Conservation (phyloP, 768 basidiomycete species). For the Mycena albidolilacea region DNA sequence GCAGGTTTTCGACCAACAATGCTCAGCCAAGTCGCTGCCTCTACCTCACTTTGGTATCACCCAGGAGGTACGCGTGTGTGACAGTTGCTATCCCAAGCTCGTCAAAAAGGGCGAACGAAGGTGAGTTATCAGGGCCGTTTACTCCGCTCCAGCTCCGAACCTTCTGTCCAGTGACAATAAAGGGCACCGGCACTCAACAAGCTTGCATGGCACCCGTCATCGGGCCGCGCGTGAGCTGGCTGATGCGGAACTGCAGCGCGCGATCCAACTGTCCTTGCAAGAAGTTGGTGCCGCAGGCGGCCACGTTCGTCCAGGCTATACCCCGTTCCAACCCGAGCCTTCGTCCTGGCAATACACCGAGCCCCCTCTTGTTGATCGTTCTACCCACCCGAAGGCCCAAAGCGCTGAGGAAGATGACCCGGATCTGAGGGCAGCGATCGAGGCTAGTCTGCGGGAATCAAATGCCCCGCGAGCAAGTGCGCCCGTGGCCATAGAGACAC, state of each 20-base stretch:
- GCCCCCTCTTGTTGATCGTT: slow-evolving; percentile 77
- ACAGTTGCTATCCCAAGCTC: slow-evolving; percentile 88
- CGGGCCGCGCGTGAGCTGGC: slow-evolving; percentile 72
- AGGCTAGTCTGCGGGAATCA: slow-evolving; percentile 92
- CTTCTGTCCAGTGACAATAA: slow-evolving; percentile 59
- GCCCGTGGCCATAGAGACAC: slow-evolving; percentile 72
- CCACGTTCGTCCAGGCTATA: slow-evolving; percentile 73
- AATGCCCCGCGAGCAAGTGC: slow-evolving; percentile 85
- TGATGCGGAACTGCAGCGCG: slow-evolving; percentile 93
- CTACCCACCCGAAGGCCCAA: slow-evolving; percentile 56
- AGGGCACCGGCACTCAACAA: slow-evolving; percentile 68
- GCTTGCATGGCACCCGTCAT: slow-evolving; percentile 68
- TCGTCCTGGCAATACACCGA: slow-evolving; percentile 74
- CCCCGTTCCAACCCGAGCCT: slow-evolving; percentile 72
- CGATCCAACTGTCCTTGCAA: slow-evolving; percentile 91
- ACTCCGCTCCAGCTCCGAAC: slow-evolving; percentile 4
- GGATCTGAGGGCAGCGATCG: slow-evolving; percentile 93
- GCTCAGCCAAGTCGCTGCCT: slow-evolving; percentile 87
- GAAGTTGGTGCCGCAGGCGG: slow-evolving; percentile 73
- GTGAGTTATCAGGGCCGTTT: slow-evolving; percentile 51
- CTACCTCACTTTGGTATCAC: slow-evolving; percentile 95
- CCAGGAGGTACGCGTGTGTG: slow-evolving; percentile 95
- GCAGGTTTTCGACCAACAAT: slow-evolving; percentile 94
- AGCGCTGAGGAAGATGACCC: slow-evolving; percentile 90
- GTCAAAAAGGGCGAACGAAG: slow-evolving; percentile 72